A percentile compares a stretch with the other conserved stretches of the same genome.
These are phyloP conservation scores for Gamarada debralockiae DNA, from an alignment of 495 filamentous ascomycete genomes.

Conservation along the genomic window DNA sequence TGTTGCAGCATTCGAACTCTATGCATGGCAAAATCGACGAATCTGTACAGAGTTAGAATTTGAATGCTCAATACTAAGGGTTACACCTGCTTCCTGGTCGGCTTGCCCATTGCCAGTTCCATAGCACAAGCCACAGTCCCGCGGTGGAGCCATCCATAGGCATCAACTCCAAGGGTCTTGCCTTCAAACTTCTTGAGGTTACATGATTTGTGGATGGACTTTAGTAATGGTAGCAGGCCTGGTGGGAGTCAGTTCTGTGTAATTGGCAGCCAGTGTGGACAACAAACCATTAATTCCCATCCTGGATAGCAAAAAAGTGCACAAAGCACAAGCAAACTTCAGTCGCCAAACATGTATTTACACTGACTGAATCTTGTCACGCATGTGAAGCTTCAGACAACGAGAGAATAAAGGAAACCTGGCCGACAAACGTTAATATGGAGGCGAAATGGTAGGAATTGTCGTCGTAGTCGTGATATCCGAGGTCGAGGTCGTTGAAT, in stretches of 20 bases:
- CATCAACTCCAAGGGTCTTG: conserved; percentile 88
- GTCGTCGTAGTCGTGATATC: neutral
- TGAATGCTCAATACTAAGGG: conserved; percentile 3
- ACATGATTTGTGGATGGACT: conserved; percentile 89
- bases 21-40: conserved; percentile 87
- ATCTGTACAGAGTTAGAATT: conserved; percentile 45
- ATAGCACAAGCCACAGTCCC: conserved; percentile 88
- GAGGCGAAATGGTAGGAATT: neutral
- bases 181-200: conserved; percentile 84
- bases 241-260: conserved; percentile 20
- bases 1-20: conserved; percentile 89
- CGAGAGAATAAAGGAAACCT: conserved; percentile 3
- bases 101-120: conserved; percentile 83
- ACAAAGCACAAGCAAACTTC: conserved; percentile 18
- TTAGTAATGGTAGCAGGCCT: conserved; percentile 90
- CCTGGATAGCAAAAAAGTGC: conserved; percentile 10
- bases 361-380: neutral
- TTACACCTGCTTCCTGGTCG: conserved; percentile 71
- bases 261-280: neutral
- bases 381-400: conserved; percentile 1
- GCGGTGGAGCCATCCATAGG: conserved; percentile 97
- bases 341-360: conserved; percentile 19
- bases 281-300: conserved; percentile 30
- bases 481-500: neutral
- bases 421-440: neutral